Conservation (phyloP, 2,329 filamentous ascomycete genomes). For the Colletotrichum sp. region DNA sequence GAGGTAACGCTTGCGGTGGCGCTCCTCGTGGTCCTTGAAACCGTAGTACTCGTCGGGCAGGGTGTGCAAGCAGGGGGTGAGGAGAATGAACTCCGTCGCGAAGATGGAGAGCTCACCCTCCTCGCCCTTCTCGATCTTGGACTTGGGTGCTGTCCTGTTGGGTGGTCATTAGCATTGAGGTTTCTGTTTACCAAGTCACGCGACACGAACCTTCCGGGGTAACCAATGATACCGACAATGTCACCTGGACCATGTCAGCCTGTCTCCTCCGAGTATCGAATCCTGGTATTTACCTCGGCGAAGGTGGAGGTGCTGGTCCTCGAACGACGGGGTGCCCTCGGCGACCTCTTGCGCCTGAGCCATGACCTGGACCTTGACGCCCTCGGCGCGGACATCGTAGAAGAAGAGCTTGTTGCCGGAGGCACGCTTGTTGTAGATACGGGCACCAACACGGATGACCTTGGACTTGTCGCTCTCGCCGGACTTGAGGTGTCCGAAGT, state of each 20-base stretch:
- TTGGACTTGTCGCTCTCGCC: conserved; percentile 82
- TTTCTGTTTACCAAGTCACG: not conserved
- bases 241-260: conserved; percentile 58
- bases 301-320: conserved; percentile 87
- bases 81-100: conserved; percentile 81
- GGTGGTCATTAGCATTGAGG: not conserved
- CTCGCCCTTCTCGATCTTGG: conserved; percentile 76
- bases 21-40: conserved; percentile 93
- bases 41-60: conserved; percentile 91
- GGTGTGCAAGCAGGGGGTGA: conserved; percentile 91
- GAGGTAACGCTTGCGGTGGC: conserved; percentile 90
- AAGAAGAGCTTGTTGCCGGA: conserved; percentile 88
- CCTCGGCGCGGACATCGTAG: conserved; percentile 77
- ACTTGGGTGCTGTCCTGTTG: conserved; percentile 81
- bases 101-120: conserved; percentile 95
- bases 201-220: conserved; percentile 60
- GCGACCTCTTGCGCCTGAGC: conserved; percentile 83
- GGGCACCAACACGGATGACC: conserved; percentile 77
- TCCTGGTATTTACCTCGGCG: conserved; percentile 61
- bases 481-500: conserved; percentile 84
- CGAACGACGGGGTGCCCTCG: conserved; percentile 72
- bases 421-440: conserved; percentile 88
- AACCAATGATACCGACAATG: conserved; percentile 87
- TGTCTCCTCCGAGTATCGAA: not conserved
- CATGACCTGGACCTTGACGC: conserved; percentile 84